These are phyloP conservation scores for Neofusicoccum sp. DNA, from an alignment of 2,329 filamentous ascomycete genomes.

Conservation along the genomic window DNA sequence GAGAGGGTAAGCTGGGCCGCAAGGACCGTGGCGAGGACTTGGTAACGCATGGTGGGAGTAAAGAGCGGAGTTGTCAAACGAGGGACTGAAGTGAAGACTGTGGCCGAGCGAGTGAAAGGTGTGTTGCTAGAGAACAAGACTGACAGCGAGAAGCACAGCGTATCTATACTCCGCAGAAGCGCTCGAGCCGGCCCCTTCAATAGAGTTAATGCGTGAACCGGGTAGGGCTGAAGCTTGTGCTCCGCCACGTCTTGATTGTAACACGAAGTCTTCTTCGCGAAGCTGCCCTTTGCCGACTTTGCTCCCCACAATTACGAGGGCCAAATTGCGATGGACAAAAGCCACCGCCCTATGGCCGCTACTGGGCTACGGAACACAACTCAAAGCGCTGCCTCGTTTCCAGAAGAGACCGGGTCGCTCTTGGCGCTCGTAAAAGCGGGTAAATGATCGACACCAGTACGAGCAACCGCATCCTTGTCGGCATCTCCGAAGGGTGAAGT, in stretches of 20 bases:
- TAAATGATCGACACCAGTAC: slow-evolving; percentile 13
- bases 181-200: neutral
- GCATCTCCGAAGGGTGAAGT: too few relatives aligned
- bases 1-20: slow-evolving; percentile 7
- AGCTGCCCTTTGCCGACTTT: neutral
- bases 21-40: slow-evolving; percentile 13
- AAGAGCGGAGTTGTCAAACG: slow-evolving; percentile 8
- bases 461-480: neutral
- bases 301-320: slow-evolving; percentile 14
- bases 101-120: neutral
- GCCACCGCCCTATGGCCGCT: neutral
- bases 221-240: slow-evolving; percentile 17
- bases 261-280: neutral
- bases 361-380: slow-evolving; percentile 1
- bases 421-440: slow-evolving; percentile 18
- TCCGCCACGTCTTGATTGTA: neutral
- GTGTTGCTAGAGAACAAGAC: neutral
- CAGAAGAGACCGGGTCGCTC: neutral
- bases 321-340: slow-evolving; percentile 7
- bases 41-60: slow-evolving; percentile 9
- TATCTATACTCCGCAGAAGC: slow-evolving; percentile 9
- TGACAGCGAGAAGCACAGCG: neutral
- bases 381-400: slow-evolving; percentile 9
- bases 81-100: too few relatives aligned
- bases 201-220: slow-evolving; percentile 14